Evolutionary conservation across 2,329 filamentous ascomycete species (phyloP), one percentile per base, ranked within the genome.

Genomic region (Pseudocercospora eumusae): DNA sequence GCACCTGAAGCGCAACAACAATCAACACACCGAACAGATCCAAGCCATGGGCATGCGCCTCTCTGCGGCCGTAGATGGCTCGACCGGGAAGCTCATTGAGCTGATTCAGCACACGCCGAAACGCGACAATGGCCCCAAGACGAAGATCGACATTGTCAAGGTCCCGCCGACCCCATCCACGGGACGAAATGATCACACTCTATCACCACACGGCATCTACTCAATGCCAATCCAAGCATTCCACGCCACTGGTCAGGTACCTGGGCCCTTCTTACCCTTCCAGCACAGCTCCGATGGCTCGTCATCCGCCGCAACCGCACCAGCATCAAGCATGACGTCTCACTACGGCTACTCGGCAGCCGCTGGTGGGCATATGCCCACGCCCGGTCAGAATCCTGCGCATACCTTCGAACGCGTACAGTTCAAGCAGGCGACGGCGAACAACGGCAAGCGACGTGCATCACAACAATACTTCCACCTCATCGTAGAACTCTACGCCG

Each of bases 401-500:
- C 84, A 88, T 61, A 84, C 82, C 0, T 97, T 96, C 73, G 92
- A 96, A 73, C 87, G 93, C 10, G 95, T 96, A 56, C 92, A 96
- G 70, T 97, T 96, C 83, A 96, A 96, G 75, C 91, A 91, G 67
- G 92, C 93, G 1, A 96, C 92, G 0, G 91, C 92, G 23, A 97
- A 96, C 78, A 97, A 97, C 68, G 92, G 92, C 52, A 96, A 96
- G 75, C 84, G 93, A 68, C 83, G 93, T 60, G 92, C 92, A 1
- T 91, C 92, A 18, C 92, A 97, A 73, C 93, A 96, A 70, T 96
- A 92, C 75, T 96, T 96, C 72, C 91, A 95, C 70, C 82, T 97
- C n/a, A 85, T 96, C 50, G 88, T 96, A 3, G 92, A 96, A 73
- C 84, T 96, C 0, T 91, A 86, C 76, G 91, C 85, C 7, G 87